Conservation (phyloP, 2,329 filamentous ascomycete species). For the Calcarisporium arbuscula region DNA sequence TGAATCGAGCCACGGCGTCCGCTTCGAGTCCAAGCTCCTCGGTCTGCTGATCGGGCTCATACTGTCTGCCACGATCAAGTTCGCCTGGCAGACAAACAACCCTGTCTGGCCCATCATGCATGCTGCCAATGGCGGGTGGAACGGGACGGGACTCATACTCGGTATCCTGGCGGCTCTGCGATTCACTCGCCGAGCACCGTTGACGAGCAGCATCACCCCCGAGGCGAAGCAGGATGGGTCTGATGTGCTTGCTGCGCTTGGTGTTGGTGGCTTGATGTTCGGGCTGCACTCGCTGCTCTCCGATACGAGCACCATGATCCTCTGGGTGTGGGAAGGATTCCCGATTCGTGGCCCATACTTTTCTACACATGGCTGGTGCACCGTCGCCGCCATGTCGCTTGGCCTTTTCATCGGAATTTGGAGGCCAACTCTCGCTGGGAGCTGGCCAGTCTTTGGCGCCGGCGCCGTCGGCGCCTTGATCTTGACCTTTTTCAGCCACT, state of each 20-base stretch:
- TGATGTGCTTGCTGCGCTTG: constrained; percentile 63
- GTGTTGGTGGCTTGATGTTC: constrained; percentile 80
- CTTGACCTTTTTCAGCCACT: constrained; percentile 71
- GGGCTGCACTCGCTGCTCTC: constrained; percentile 87
- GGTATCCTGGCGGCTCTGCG: constrained; percentile 70
- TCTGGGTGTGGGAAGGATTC: constrained; percentile 97
- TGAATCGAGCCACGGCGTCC: constrained; percentile 65
- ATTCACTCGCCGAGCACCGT: constrained; percentile 62
- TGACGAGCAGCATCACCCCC: constrained; percentile 31
- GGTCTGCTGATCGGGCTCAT: constrained; percentile 79
- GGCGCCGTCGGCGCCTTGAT: constrained; percentile 75
- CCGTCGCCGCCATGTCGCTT: constrained; percentile 77
- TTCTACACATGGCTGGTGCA: constrained; percentile 84
- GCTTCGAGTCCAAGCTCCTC: constrained; percentile 74
- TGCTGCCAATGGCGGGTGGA: constrained; percentile 83
- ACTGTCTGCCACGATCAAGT: constrained; percentile 82
- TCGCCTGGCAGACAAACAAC: constrained; percentile 90
- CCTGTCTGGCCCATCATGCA: constrained; percentile 96
- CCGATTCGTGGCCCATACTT: constrained; percentile 83
- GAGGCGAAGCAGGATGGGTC: constrained; percentile 51
- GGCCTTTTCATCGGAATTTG: constrained; percentile 74
- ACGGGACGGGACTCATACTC: constrained; percentile 71
- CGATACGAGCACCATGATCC: constrained; percentile 97
- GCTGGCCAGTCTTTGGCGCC: constrained; percentile 72
- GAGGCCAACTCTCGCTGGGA: constrained; percentile 62